Evolutionary conservation across 148 eudicot genomes (phyloP), one percentile per base, ranked within the genome.

Genomic region (Rhododendron ovatum): DNA sequence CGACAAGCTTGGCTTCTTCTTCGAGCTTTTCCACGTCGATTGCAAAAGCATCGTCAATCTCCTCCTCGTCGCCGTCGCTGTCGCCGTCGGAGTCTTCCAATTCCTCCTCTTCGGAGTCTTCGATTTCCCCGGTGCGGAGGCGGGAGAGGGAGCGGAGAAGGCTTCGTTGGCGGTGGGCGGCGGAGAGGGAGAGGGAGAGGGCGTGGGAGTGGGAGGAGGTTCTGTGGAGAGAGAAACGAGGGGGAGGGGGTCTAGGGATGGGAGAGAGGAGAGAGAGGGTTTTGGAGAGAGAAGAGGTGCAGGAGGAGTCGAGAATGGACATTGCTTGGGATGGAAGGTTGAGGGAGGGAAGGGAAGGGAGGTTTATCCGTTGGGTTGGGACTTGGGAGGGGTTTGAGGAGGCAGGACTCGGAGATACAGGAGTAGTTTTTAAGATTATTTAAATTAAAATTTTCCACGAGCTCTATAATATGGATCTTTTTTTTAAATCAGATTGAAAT

Each of bases 21-120:
- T 96, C 96, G 76, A 96, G 92, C 84, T 89, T 95, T 17, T 92
- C 91, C 59, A 86, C 92, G 86, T 96, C 94, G n/a, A 94, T 22
- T 6, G 69, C 84, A 51, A 50, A 83, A 83, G 26, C 47, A 11
- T 86, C 89, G 67, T 74, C 87, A 1, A 22, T 85, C 8, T 94
- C 94, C 28, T 86, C 90, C 0, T 67, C 94, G 0, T 84, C 59
- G 1, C 93, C 94, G 14, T 86, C 59, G 6, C 93, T 93, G 14
- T 86, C 90, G 0, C 53, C 94, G 4, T 84, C 57, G 3, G 57
- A 12, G 4, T 3, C 57, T 3, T 51, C 57, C 4, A 12, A 2
- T 12, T 57, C 67, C n/a, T 67, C 74, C 4, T 67, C 81, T 24
- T 83, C 82, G 59, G 22, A 63, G 22, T 55, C 22, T 17, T 55